Base-by-base conservation (phyloP, 1,284 basidiomycete species). In the Melampsora americana region DNA sequence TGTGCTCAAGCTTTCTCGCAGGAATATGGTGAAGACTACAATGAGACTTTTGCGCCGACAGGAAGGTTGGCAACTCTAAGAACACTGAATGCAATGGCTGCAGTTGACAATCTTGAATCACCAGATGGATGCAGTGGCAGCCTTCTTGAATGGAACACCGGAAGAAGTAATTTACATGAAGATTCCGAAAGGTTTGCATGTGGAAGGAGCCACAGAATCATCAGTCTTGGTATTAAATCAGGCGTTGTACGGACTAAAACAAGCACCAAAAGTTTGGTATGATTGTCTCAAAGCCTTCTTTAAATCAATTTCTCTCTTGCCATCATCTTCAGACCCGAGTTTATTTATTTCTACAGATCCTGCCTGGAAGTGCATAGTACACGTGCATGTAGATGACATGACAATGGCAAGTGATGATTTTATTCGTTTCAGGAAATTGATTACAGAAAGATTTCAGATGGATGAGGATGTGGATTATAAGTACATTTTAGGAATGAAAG, bases 241-340 rank as follows among this genome's bases (percentile, higher is more conserved):
- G n/a, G n/a, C n/a, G n/a, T n/a, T n/a, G n/a, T n/a, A n/a, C n/a
- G 62, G 70, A 1, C 50, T 73, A 30, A 53, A 66, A 62, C 70
- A 73, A 44, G 44, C 70, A 4, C 70, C 70, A 1, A 6, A 48
- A 16, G 16, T 50, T 2, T 73, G 70, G 70, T 48, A 73, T 28
- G 18, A 30, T 6, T 61, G 35, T 23, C 46, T 73, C 4, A 26
- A n/a, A 9, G 5, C 5, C 1, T 73, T 66, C 35, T 73, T 73
- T 46, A 42, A 16, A 2, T 56, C 70, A 20, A 66, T 73, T 16
- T 50, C 39, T 18, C 66, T 66, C 23, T 9, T 11, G 1, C 46
- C 70, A 5, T 73, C 70, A 0, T 20, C 20, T 5, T 61, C 70
- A 0, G 30, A 73, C 23, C 62, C 70, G 1, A 66, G 70, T 42